Evolutionary conservation across 805 yeast species (phyloP), one percentile per base, ranked within the genome.

Genomic region (Candida nitratophila): DNA sequence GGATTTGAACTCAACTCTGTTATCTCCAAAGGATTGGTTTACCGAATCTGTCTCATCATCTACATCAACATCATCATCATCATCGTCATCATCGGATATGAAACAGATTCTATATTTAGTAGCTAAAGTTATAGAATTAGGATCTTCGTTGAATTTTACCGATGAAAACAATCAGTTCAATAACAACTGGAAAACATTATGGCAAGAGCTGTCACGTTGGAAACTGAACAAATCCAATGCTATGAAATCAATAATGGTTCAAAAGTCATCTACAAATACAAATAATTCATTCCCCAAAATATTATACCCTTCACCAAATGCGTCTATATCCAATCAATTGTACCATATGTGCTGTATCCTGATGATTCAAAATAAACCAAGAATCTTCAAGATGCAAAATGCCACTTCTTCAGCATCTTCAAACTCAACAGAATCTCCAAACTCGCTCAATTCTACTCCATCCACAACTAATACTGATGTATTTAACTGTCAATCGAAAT

Each of bases 151-250:
- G 19, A 50, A 16, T 6, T n/a, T 20, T 7, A 12, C 9, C 4
- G 24, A 37, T 42, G 24, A 17, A 7, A 19, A 17, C 20, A 11
- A 34, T 7, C 53, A 54, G 19, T 70, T 65, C 47, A 69, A 67
- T 34, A 49, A 50, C 15, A 64, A 61, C 33, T 71, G 76, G 75
- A 60, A 60, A 41, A 42, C 48, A 2, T 36, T 70, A 1, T 71
- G 75, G 75, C 53, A 63, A 27, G 69, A 65, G 44, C 46, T 71
- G 21, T 55, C 50, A 32, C 58, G 60, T 20, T 71, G 76, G 76
- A 64, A 61, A 39, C 37, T 44, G 16, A 55, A 61, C 26, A 57
- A 73, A 42, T 66, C 74, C 0, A 52, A 52, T 6, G 55, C 54
- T 14, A 61, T 70, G 65, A 56, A 60, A 37, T 60, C 70, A 2